Conservation (phyloP, 164 flowering plant species). For the Annona cherimola region DNA sequence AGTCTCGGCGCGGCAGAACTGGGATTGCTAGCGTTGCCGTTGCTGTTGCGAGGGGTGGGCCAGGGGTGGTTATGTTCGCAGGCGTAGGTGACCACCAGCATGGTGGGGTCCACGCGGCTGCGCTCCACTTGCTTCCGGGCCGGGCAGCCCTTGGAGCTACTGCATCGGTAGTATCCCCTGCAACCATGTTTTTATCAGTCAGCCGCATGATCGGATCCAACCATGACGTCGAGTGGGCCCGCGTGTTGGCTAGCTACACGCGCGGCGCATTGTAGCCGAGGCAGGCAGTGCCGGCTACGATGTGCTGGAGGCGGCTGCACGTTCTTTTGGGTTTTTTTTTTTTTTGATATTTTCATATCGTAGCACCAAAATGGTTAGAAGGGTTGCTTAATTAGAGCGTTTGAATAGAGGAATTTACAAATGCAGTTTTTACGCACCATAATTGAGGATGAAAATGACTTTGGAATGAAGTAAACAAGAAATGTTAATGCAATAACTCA, state of each 20-base stretch:
- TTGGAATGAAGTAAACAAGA: no score
- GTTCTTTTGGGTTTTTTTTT: no score
- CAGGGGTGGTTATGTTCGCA: constrained; percentile 87
- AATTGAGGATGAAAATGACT: no score
- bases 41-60: constrained; percentile 24
- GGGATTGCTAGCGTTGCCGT: constrained; percentile 8
- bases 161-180: constrained; percentile 88
- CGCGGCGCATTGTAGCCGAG: not conserved
- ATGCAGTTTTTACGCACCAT: no score
- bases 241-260: not conserved
- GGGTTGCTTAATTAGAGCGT: no score
- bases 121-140: constrained; percentile 94
- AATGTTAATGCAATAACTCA: no score
- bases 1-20: not conserved
- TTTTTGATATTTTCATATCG: no score
- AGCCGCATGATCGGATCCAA: not conserved
- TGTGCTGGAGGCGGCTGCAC: not conserved
- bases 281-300: not conserved
- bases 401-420: no score
- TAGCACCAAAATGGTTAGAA: no score
- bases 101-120: constrained; percentile 67
- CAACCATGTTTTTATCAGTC: not conserved
- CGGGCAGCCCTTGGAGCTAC: constrained; percentile 92
- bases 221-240: not conserved
- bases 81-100: constrained; percentile 79